Evolutionary conservation across 495 filamentous ascomycete species (phyloP), one percentile per base, ranked within the genome.

Genomic region (Tuber melanosporum): DNA sequence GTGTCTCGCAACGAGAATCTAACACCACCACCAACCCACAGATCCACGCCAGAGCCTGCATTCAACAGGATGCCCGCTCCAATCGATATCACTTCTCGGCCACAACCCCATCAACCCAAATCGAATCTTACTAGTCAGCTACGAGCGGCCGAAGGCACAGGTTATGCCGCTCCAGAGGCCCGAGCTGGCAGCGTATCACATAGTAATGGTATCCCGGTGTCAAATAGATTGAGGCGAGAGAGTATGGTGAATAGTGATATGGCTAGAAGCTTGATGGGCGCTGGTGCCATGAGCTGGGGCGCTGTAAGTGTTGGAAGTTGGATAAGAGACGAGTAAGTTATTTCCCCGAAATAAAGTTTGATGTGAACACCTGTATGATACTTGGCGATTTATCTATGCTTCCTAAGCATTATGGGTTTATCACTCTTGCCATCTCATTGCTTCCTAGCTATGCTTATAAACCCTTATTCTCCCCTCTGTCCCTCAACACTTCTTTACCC

Each of bases 211-310:
- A 78, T 83, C 70, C 77, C 82, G 15, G 74, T 83, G 82, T 81
- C 82, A 17, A 82, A 74, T 43, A 75, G 83, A 77, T 75, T 83
- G 10, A 91, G 95, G 74, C 89, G 95, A 79, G 95, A 97, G 84
- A 95, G 92, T 81, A 81, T 83, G 73, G 82, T 78, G 70, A 78
- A 71, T 19, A 70, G 77, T 10, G 82, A 83, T 12, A 84, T 94
- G 77, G 93, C 92, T 72, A 91, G 93, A 72, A 99, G 96, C 86
- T 86, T 98, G 82, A 91, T 94, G 79, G 91, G 89, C 77, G 94
- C 94, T 76, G 91, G 90, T 77, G 94, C 95, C 73, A 96, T 98
- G 93, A 98, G 96, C 84, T 99, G 94, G 94, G 95, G 96, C 83
- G 96, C 95, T 75, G 88, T 96, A 39, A 98, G 95, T 66, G 92